Evolutionary conservation across 1,284 basidiomycete species (phyloP), one percentile per base, ranked within the genome.

Genomic region (Pyrrhoderma lamaoense): DNA sequence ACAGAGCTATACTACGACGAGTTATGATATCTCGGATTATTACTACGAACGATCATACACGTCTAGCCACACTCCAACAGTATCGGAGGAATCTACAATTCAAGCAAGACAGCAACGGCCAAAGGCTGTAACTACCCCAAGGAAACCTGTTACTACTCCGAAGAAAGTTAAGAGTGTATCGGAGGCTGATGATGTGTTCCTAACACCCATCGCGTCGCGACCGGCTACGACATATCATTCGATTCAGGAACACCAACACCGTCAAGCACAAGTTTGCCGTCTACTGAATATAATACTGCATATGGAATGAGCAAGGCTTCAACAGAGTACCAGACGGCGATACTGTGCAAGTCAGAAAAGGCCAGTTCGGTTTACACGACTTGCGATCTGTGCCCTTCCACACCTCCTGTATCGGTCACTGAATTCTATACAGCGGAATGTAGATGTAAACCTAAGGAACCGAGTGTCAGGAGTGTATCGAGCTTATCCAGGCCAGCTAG

Each of bases 291-390:
- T 42, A 47, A 47, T 40, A 62, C 61, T 3, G 59, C 58, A 0
- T 56, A 56, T 39, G 38, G 38, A 14, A n/a, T 8, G n/a, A 40
- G 38, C n/a, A 18, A 16, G 8, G n/a, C 38, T 5, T 61, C 64
- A 14, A 71, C 77, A 1, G 71, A 71, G 47, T 80, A 73, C 31
- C 61, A 65, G 38, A 76, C 76, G 8, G 75, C 71, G 2, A 74
- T 73, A 37, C 59, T 74, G n/a, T 80, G 76, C 58, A 75, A 16
- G 38, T 40, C 38, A 14, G 21, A 16, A 22, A 40, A 40, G 38
- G 38, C 38, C 7, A 22, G 21, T 8, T 40, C 38, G 8, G 27
- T 31, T 31, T 80, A 73, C 51, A 63, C 70, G 25, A 81, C 79
- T 0, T 76, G 76, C 0, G 74, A 74, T 46, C 42, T 73, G 7